Evolutionary conservation across 345 rosid genomes (phyloP).

Genomic region (Moringa oleifera): DNA sequence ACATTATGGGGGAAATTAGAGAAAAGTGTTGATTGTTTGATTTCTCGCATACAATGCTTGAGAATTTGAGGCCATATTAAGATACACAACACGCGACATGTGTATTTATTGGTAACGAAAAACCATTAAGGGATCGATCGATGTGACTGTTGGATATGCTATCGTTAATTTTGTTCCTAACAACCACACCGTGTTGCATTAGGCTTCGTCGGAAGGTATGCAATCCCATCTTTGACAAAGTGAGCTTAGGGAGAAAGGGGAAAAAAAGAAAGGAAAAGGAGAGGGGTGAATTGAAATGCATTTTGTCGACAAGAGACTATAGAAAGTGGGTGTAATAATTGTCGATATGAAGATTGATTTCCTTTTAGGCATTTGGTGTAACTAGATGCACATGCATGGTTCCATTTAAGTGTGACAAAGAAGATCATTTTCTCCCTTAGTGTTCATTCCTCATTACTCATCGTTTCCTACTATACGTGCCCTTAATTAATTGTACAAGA

Average conservation of each 20-base stretch:
- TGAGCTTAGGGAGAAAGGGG: no score
- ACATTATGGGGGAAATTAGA: not conserved
- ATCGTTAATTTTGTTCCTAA: conserved; percentile 7
- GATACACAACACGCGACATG: not conserved
- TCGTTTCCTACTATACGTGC: not conserved
- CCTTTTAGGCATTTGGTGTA: conserved; percentile 30
- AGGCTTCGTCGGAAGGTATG: conserved; percentile 24
- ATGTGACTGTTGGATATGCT: conserved; percentile 14
- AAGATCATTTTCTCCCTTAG: not conserved
- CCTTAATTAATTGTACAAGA: no score
- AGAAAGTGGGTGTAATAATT: conserved; percentile 31
- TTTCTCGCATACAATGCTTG: not conserved
- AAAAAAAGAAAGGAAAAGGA: not conserved
- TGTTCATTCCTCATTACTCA: not conserved
- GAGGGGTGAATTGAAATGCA: conserved; percentile 11
- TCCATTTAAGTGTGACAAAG: conserved; percentile 17
- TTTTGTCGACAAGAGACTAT: conserved; percentile 18
- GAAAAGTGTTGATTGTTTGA: not conserved
- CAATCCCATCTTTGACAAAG: conserved; percentile 21
- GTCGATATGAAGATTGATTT: conserved; percentile 17
- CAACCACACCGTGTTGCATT: not conserved
- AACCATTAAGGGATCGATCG: not conserved
- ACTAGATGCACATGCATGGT: conserved; percentile 47
- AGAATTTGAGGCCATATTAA: not conserved
- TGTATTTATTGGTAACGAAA: not conserved